A percentile compares a stretch with the other conserved stretches of the same genome.
Conservation (phyloP, 1,284 basidiomycete genomes). For the Abortiporus biennis region DNA sequence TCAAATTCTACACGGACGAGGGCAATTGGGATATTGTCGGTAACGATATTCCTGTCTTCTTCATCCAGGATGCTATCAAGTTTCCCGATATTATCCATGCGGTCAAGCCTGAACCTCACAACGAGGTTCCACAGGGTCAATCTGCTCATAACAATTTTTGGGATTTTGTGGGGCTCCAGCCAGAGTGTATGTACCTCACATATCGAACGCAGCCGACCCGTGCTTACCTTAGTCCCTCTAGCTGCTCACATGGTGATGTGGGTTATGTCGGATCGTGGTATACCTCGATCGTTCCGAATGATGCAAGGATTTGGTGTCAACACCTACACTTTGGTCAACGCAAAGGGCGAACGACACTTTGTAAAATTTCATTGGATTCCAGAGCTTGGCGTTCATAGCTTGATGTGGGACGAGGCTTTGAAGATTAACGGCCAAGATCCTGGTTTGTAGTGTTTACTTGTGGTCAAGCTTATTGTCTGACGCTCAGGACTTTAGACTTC, state of each 20-base stretch:
- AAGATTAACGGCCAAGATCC: constrained; percentile 80
- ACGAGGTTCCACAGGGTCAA: constrained; percentile 62
- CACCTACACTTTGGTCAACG: constrained; percentile 71
- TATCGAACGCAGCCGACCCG: background rate
- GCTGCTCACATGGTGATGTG: constrained; percentile 79
- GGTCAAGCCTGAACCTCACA: constrained; percentile 76
- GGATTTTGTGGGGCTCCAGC: constrained; percentile 69
- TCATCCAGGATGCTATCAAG: constrained; percentile 81
- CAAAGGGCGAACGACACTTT: constrained; percentile 59
- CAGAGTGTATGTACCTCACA: constrained; percentile 40
- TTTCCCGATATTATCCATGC: constrained; percentile 82
- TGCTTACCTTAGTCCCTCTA: constrained; percentile 23
- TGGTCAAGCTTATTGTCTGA: constrained; percentile 2
- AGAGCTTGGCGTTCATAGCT: constrained; percentile 73
- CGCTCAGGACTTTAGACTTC: constrained; percentile 45
- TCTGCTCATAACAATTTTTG: constrained; percentile 80
- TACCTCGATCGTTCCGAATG: constrained; percentile 79
- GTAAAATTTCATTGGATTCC: constrained; percentile 86
- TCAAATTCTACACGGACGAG: constrained; percentile 75
- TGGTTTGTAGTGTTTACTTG: constrained; percentile 29
- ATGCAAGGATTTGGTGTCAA: constrained; percentile 88
- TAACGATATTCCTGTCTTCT: constrained; percentile 77
- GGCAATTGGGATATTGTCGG: constrained; percentile 84
- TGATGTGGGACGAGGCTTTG: constrained; percentile 85
- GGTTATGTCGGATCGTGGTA: constrained; percentile 76